Evolutionary conservation across 139 green algal genomes (phyloP), one percentile per base, ranked within the genome.

Genomic region (Coelastrella sp.): DNA sequence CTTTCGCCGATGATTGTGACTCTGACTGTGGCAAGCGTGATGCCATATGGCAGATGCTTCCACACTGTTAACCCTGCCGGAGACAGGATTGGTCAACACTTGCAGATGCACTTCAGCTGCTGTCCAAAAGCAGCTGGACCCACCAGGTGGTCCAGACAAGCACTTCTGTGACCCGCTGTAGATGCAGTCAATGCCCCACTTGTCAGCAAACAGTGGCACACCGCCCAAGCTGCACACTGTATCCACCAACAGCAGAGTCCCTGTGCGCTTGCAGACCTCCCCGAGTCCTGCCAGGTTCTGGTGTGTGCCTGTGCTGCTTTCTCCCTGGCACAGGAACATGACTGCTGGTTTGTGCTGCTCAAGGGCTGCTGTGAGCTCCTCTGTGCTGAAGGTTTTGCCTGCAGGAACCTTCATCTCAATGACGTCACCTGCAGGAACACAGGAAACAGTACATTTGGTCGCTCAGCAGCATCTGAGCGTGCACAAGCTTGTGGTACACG

Each of bases 181-280:
- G 76, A 98, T 97, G 88, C 91, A 93, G 93, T 99, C 97, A 0
- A 99, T 87, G 87, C 95, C 95, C 95, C 96, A 98, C 13, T 83
- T 66, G 89, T 96, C 93, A 10, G 85, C 91, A 90, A 93, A 95
- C 32, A 99, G 75, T 14, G 97, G 97, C 66, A 99, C 96, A 22
- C 97, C 97, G 23, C 97, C 97, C 83, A 99, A 92, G 0, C 94
- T 96, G 95, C 96, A 98, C 60, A 99, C 97, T 3, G 97, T 98
- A 96, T 99, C 97, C 66, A 99, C 96, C 87, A 99, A 94, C 90
- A 99, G 94, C 93, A 99, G 94, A 3, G 96, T 96, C 92, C 94
- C 95, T 54, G 95, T 95, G 59, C 92, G 89, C 20, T 94, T 90
- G 94, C 97, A 99, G 68, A 97, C 82, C 76, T 98, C 96, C 20